Evolutionary conservation across 371 early-diverging fungal species (phyloP).

Genomic region (Mucor circinelloides): DNA sequence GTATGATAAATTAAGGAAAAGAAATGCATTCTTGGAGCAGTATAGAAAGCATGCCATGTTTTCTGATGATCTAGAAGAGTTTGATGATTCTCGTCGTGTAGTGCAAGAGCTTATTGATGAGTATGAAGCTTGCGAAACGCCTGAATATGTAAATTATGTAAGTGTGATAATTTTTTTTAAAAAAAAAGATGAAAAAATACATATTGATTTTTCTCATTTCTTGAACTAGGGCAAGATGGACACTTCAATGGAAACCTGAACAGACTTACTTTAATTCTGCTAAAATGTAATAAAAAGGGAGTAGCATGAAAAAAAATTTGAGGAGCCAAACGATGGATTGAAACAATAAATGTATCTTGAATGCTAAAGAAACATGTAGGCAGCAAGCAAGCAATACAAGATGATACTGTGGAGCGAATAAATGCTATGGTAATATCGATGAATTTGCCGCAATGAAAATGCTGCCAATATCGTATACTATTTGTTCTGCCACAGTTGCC

Average conservation of each 20-base stretch:
- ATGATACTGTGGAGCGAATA: too few species aligned
- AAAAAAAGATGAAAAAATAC: background rate
- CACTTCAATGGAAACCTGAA: conserved; percentile 20
- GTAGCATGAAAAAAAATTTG: too few species aligned
- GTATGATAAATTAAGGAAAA: conserved; percentile 94
- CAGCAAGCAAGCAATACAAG: too few species aligned
- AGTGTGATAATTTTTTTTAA: background rate
- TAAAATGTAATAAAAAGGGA: too few species aligned
- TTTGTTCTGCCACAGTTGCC: too few species aligned
- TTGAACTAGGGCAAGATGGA: conserved; percentile 14
- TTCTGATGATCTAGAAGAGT: conserved; percentile 87
- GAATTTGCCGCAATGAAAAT: too few species aligned
- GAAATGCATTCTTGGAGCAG: conserved; percentile 99
- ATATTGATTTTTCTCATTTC: background rate
- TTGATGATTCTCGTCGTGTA: conserved; percentile 85
- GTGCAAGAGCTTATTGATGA: conserved; percentile 92
- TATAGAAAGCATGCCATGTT: conserved; percentile 89
- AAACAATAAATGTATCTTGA: too few species aligned
- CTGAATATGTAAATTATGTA: conserved; percentile 66
- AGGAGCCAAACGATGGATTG: too few species aligned
- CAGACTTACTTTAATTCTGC: too few species aligned
- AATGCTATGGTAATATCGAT: too few species aligned
- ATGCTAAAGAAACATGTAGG: too few species aligned
- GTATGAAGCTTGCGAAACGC: conserved; percentile 93
- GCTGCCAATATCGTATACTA: too few species aligned